A percentile compares a stretch with the other conserved stretches of the same genome.
Conservation (phyloP, 2,329 filamentous ascomycete species). For the Monilinia aucupariae region DNA sequence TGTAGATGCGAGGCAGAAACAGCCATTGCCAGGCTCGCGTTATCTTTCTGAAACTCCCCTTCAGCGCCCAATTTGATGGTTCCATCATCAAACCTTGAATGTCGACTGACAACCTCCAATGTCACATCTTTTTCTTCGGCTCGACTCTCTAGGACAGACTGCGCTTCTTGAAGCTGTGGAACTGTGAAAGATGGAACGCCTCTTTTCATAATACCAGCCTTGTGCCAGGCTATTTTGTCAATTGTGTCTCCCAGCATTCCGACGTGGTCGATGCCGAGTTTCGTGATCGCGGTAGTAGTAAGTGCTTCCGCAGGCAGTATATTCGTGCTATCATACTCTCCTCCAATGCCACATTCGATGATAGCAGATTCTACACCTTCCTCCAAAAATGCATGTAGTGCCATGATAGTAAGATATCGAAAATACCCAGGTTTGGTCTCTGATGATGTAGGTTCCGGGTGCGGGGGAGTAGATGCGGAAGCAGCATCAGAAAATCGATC, state of each 20-base stretch:
- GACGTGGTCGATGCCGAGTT: slow-evolving; percentile 79
- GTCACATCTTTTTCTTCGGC: slow-evolving; percentile 40
- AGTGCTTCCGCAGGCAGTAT: slow-evolving; percentile 54
- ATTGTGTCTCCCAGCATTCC: slow-evolving; percentile 74
- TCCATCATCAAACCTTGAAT: slow-evolving; percentile 40
- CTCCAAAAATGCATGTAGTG: slow-evolving; percentile 73
- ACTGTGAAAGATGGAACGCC: slow-evolving; percentile 59
- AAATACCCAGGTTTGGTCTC: slow-evolving; percentile 78
- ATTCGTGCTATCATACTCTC: slow-evolving; percentile 90
- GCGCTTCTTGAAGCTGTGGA: slow-evolving; percentile 49
- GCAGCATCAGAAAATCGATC: slow-evolving; percentile 42
- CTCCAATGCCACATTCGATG: slow-evolving; percentile 90
- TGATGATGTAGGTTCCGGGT: slow-evolving; percentile 16
- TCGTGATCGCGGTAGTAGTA: slow-evolving; percentile 67
- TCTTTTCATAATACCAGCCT: slow-evolving; percentile 77
- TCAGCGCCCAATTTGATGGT: slow-evolving; percentile 44
- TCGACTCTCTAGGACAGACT: slow-evolving; percentile 55
- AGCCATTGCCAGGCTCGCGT: slow-evolving; percentile 52
- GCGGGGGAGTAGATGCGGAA: slow-evolving; percentile 27
- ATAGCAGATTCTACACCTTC: slow-evolving; percentile 75
- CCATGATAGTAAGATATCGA: slow-evolving; percentile 82
- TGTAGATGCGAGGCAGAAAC: slow-evolving; percentile 49
- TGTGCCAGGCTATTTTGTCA: slow-evolving; percentile 85
- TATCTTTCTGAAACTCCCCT: slow-evolving; percentile 52
- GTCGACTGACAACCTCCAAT: slow-evolving; percentile 27